phyloP scores from a whole-genome alignment of 352 stramenopile species.

The Blastocystis sp. region DNA sequence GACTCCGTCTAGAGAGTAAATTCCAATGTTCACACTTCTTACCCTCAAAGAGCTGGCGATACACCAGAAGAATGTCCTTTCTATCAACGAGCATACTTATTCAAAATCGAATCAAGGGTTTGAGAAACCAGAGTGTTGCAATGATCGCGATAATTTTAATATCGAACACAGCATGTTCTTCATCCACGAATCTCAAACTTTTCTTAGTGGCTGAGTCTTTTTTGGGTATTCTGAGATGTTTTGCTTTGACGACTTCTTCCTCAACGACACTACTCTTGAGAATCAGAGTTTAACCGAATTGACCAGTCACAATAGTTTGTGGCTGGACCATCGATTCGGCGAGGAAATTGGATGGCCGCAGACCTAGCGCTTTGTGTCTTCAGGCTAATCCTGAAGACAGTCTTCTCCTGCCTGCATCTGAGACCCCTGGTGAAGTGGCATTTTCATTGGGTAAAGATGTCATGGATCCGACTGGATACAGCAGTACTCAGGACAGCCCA shows the following conservation, averaged over 20 bases:
- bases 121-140: background rate
- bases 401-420: background rate
- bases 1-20: background rate
- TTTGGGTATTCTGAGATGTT: background rate
- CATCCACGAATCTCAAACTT: background rate
- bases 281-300: background rate
- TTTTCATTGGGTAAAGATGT: background rate
- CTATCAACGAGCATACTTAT: slow-evolving; percentile 51
- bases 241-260: background rate
- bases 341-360: background rate
- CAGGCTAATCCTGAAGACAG: slow-evolving; percentile 46
- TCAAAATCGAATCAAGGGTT: slow-evolving; percentile 19
- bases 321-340: background rate
- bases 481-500: background rate
- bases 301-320: background rate
- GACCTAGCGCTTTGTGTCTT: slow-evolving; percentile 37
- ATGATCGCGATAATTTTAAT: background rate
- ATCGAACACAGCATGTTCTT: background rate
- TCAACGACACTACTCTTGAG: background rate
- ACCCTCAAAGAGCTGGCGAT: slow-evolving; percentile 53
- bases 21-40: background rate
- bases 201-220: background rate
- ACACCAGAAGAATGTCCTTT: slow-evolving; percentile 58
- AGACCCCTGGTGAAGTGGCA: background rate
- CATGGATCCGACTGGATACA: background rate